These are phyloP conservation scores for Petunia axillaris DNA, from an alignment of 257 asterid species.

Conservation along the genomic window DNA sequence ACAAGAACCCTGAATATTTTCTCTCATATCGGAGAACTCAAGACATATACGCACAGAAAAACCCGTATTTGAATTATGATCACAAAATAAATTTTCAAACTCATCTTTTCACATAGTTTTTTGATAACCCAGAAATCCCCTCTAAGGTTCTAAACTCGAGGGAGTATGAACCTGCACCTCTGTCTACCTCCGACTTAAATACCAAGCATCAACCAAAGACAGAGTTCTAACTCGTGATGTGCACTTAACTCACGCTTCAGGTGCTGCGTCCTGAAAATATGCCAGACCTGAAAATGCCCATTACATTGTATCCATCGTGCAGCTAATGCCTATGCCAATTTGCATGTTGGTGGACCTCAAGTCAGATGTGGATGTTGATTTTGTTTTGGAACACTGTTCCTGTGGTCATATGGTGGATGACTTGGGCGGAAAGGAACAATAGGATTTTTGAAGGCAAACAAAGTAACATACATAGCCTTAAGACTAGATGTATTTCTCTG, in stretches of 20 bases:
- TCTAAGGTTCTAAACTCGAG: no score
- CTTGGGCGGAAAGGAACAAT: no score
- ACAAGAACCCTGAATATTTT: neutral
- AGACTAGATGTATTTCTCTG: no score
- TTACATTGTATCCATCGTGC: neutral
- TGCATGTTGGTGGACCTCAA: constrained; percentile 1
- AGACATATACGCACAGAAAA: neutral
- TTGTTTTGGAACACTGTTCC: neutral
- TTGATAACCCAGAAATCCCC: no score
- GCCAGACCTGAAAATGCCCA: neutral
- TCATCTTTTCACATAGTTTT: neutral
- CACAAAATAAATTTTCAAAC: constrained; percentile 4
- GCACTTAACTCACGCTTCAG: no score
- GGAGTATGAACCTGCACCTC: no score
- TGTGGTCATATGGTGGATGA: no score
- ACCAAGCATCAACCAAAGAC: no score
- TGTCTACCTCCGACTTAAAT: no score
- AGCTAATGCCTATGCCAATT: neutral
- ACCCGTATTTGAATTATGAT: neutral
- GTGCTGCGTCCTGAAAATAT: neutral
- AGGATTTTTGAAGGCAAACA: no score
- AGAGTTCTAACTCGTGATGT: no score
- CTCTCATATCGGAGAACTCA: neutral
- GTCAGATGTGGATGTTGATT: neutral
- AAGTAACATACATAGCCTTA: no score